A percentile compares a stretch with the other conserved stretches of the same genome.
Evolutionary conservation across 768 basidiomycete genomes (phyloP).

Genomic region (Termitomyces sp.): DNA sequence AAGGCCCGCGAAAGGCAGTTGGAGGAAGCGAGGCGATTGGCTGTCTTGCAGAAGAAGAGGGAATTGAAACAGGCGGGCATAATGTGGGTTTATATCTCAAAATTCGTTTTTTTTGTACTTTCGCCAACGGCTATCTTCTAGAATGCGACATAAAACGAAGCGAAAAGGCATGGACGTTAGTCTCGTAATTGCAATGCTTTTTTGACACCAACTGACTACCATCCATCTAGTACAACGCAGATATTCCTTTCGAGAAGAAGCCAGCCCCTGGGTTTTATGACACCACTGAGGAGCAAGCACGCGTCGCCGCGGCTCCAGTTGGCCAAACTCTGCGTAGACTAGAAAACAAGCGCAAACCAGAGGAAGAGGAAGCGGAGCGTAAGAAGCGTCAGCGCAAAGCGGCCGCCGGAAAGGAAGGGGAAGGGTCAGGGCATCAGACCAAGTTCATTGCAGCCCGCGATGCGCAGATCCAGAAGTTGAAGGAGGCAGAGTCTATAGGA

Average conservation of each 20-base stretch:
- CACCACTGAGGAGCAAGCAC: constrained; percentile 88
- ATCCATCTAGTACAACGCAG: constrained; percentile 79
- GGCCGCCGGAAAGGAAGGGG: constrained; percentile 57
- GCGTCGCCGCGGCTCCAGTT: constrained; percentile 80
- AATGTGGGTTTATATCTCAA: constrained; percentile 49
- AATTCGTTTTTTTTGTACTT: constrained; percentile 1
- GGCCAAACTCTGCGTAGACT: constrained; percentile 88
- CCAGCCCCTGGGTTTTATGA: constrained; percentile 96
- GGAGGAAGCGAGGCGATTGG: constrained; percentile 91
- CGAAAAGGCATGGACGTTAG: constrained; percentile 96
- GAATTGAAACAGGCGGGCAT: constrained; percentile 98
- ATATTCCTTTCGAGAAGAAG: constrained; percentile 98
- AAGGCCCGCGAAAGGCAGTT: constrained; percentile 96
- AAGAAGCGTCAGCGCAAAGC: constrained; percentile 81
- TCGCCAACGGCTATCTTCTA: constrained; percentile 22
- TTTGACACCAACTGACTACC: constrained; percentile 4
- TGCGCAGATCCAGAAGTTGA: constrained; percentile 95
- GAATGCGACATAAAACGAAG: constrained; percentile 92
- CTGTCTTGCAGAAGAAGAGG: constrained; percentile 95
- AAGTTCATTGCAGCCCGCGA: constrained; percentile 97
- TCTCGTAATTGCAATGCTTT: constrained; percentile 10
- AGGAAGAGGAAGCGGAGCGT: constrained; percentile 90
- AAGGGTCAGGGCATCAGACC: constrained; percentile 62
- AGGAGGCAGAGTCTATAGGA: constrained; percentile 95
- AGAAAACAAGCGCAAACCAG: constrained; percentile 93